Evolutionary conservation across 2,329 filamentous ascomycete genomes (phyloP).

Genomic region (Fusarium dimerum): DNA sequence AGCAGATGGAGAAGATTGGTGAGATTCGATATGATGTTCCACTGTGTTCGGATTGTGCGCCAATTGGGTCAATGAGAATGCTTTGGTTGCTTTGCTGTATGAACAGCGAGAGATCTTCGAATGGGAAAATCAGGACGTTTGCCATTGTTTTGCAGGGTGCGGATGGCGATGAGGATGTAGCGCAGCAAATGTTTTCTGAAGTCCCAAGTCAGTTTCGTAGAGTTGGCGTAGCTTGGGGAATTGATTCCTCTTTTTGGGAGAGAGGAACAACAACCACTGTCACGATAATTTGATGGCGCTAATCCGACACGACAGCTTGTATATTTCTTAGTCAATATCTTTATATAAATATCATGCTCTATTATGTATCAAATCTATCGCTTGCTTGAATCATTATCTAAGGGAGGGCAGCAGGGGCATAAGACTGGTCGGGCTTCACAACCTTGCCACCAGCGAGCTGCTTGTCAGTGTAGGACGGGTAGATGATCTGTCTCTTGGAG

Average conservation of each 20-base stretch:
- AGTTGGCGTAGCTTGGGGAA: slow-evolving; percentile 3
- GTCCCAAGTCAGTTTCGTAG: slow-evolving; percentile 1
- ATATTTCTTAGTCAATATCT: too few relatives aligned
- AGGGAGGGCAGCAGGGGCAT: slow-evolving; percentile 34
- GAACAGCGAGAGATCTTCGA: slow-evolving; percentile 1
- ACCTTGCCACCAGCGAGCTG: slow-evolving; percentile 45
- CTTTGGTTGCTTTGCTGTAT: slow-evolving; percentile 5
- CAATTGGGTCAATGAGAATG: not conserved
- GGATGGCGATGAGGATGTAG: not conserved
- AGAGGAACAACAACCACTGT: not conserved
- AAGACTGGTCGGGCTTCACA: slow-evolving; percentile 51
- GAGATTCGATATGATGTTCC: slow-evolving; percentile 2
- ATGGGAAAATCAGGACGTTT: slow-evolving; percentile 1
- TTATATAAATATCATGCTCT: too few relatives aligned
- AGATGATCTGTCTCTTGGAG: slow-evolving; percentile 45
- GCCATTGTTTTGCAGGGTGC: not conserved
- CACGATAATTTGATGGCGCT: not conserved
- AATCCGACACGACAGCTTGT: too few relatives aligned
- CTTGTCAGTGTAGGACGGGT: slow-evolving; percentile 53
- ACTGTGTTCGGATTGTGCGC: slow-evolving; percentile 2
- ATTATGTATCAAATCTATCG: not conserved
- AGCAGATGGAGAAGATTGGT: slow-evolving; percentile 1
- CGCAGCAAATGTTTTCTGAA: not conserved
- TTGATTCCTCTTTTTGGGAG: slow-evolving; percentile 3
- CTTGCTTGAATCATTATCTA: slow-evolving; percentile 1